These are phyloP conservation scores for Parastagonospora avenae DNA, from an alignment of 2,329 filamentous ascomycete species.

Conservation along the genomic window DNA sequence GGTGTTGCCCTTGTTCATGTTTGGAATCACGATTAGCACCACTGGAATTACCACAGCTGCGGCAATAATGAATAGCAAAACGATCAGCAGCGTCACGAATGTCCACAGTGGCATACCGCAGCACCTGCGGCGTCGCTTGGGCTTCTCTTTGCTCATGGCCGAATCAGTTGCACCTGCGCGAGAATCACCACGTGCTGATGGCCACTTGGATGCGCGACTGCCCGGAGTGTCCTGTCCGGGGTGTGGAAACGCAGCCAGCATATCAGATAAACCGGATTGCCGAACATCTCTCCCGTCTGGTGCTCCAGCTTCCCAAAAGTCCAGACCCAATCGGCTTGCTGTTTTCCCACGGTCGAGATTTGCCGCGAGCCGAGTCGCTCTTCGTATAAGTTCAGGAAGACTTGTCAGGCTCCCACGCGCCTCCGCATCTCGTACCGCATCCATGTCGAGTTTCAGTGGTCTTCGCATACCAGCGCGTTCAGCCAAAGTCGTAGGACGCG, in stretches of 20 bases:
- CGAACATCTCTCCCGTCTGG: conserved; percentile 41
- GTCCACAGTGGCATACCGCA: conserved; percentile 85
- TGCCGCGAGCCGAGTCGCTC: conserved; percentile 83
- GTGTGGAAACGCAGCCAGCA: conserved; percentile 68
- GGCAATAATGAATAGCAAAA: conserved; percentile 73
- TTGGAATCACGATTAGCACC: conserved; percentile 64
- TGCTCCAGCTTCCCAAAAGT: conserved; percentile 52
- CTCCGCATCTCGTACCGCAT: conserved; percentile 80
- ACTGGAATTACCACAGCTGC: conserved; percentile 83
- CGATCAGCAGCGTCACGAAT: conserved; percentile 69
- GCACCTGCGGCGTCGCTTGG: conserved; percentile 64
- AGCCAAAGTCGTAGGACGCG: conserved; percentile 40
- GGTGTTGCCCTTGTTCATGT: conserved; percentile 45
- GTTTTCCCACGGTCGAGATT: conserved; percentile 84
- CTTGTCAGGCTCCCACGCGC: conserved; percentile 89
- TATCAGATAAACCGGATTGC: conserved; percentile 64
- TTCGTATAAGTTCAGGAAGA: conserved; percentile 84
- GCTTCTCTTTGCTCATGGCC: conserved; percentile 25
- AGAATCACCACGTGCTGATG: conserved; percentile 19
- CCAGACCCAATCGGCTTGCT: conserved; percentile 62
- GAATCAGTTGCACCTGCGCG: conserved; percentile 22
- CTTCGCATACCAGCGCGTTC: conserved; percentile 50
- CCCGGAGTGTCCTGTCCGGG: conserved; percentile 56
- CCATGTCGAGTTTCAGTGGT: conserved; percentile 79
- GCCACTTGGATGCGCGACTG: conserved; percentile 35